phyloP scores from a whole-genome alignment of 2,329 filamentous ascomycete species.

The Cladophialophora psammophila region DNA sequence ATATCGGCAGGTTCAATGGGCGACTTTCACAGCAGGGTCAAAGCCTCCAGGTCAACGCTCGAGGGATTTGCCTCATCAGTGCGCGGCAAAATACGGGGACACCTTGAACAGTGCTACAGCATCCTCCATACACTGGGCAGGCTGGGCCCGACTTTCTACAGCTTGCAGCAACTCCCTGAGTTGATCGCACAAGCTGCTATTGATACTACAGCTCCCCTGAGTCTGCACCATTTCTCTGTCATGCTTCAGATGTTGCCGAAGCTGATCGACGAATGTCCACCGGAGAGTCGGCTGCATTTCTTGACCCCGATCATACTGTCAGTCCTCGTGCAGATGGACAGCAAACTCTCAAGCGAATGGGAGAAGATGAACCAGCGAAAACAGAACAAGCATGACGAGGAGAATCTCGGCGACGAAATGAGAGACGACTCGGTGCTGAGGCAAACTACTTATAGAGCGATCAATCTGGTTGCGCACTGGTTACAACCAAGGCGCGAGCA shows the following conservation, averaged over 20 bases:
- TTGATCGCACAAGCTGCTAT: constrained; percentile 87
- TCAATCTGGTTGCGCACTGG: constrained; percentile 89
- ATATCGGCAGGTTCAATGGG: constrained; percentile 96
- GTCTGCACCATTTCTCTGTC: constrained; percentile 93
- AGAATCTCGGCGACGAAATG: constrained; percentile 93
- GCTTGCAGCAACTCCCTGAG: constrained; percentile 80
- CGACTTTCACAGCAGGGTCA: constrained; percentile 92
- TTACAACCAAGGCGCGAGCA: constrained; percentile 74
- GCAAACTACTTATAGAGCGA: constrained; percentile 89
- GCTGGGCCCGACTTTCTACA: constrained; percentile 87
- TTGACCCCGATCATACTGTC: constrained; percentile 81
- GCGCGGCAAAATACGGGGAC: constrained; percentile 83
- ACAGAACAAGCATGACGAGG: constrained; percentile 68
- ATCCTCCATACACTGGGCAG: constrained; percentile 93
- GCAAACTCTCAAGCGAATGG: constrained; percentile 89
- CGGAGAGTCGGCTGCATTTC: constrained; percentile 77
- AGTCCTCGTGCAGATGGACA: constrained; percentile 85
- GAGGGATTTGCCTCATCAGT: constrained; percentile 95
- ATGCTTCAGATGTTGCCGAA: constrained; percentile 86
- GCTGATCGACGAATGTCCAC: constrained; percentile 89
- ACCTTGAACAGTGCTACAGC: constrained; percentile 92
- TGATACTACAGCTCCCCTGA: constrained; percentile 79
- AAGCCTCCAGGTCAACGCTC: constrained; percentile 84
- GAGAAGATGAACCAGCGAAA: constrained; percentile 69
- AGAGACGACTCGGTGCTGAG: constrained; percentile 94